Conservation (phyloP, 345 rosid species). For the Barbarea vulgaris region DNA sequence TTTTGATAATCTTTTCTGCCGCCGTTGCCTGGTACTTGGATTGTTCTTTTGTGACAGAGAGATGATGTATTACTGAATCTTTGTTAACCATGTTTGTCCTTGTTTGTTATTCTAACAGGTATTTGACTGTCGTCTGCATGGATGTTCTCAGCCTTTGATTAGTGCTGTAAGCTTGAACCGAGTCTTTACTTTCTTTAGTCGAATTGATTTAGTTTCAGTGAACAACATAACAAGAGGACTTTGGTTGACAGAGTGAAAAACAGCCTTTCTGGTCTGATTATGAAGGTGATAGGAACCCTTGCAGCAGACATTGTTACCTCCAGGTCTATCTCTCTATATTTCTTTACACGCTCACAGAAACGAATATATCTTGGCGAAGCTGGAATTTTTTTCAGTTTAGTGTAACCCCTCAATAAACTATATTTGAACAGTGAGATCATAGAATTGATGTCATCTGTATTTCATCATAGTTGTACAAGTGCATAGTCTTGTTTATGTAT, state of each 20-base stretch:
- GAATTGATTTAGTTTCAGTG: conserved; percentile 19
- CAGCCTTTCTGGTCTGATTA: conserved; percentile 74
- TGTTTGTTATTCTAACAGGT: conserved; percentile 56
- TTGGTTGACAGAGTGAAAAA: conserved; percentile 80
- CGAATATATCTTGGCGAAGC: neutral
- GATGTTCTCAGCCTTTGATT: conserved; percentile 88
- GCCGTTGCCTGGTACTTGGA: conserved; percentile 86
- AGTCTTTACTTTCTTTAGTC: conserved; percentile 22
- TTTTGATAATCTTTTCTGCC: conserved; percentile 97
- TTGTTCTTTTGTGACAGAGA: conserved; percentile 27
- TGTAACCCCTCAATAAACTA: neutral
- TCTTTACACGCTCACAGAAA: conserved; percentile 5
- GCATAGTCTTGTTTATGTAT: conserved; percentile 18
- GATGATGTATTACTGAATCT: neutral
- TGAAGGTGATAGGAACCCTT: conserved; percentile 86
- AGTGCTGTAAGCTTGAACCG: conserved; percentile 69
- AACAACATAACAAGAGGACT: conserved; percentile 31
- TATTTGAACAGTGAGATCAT: conserved; percentile 19
- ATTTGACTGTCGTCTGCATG: conserved; percentile 98
- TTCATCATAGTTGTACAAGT: conserved; percentile 20
- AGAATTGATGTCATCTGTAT: conserved; percentile 18
- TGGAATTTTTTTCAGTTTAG: neutral
- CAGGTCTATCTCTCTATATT: conserved; percentile 52
- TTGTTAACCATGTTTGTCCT: conserved; percentile 14
- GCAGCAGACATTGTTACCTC: conserved; percentile 83